phyloP scores from a whole-genome alignment of 148 eudicot genomes.

The Fagopyrum homotropicum region DNA sequence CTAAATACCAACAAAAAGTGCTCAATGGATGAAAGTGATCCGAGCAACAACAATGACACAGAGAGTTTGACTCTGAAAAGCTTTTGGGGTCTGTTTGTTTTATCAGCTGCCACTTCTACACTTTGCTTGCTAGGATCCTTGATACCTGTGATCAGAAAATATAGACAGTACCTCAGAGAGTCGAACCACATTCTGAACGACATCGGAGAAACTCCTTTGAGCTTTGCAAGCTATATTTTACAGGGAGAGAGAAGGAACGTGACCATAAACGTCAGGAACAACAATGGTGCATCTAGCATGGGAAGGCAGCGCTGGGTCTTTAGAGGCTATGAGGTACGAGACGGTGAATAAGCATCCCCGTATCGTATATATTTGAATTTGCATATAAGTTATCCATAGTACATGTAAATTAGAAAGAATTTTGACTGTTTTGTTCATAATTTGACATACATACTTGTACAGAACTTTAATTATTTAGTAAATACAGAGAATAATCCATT shows the following conservation, averaged over 20 bases:
- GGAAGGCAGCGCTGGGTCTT: not conserved
- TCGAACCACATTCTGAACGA: not conserved
- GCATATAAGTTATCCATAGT: not conserved
- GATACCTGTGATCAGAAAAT: not conserved
- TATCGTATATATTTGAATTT: not conserved
- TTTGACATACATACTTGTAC: not conserved
- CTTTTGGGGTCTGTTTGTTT: slow-evolving; percentile 19
- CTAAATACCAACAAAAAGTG: slow-evolving; percentile 2
- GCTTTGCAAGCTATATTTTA: not conserved
- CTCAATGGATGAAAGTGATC: not conserved
- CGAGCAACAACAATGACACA: not conserved
- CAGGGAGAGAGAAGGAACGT: not conserved
- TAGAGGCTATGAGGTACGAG: not conserved
- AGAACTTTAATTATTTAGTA: not conserved
- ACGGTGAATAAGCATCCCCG: not conserved
- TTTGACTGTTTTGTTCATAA: not conserved
- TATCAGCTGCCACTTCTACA: slow-evolving; percentile 10
- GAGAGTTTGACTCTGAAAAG: slow-evolving; percentile 13
- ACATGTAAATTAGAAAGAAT: not conserved
- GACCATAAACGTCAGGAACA: not conserved
- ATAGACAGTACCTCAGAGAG: not conserved
- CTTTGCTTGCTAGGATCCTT: slow-evolving; percentile 16
- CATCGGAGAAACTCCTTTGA: not conserved
- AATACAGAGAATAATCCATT: not conserved
- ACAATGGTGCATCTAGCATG: not conserved